Conservation (phyloP, 805 yeast species). For the Vanderwaltozyma polyspora region DNA sequence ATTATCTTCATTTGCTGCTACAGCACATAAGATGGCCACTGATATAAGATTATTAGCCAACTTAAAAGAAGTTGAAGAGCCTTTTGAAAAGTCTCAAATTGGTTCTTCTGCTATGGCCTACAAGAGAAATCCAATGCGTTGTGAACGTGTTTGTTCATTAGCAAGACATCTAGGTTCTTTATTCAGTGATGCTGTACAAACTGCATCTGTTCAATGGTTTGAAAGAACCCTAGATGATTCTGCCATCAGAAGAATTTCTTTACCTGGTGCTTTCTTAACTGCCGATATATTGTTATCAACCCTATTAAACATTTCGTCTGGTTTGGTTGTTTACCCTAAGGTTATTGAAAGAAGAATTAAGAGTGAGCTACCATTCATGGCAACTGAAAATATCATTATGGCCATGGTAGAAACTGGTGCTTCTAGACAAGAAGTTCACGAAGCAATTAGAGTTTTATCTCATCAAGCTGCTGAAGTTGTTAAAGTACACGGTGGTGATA, state of each 20-base stretch:
- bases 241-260: conserved; percentile 92
- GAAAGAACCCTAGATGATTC: conserved; percentile 98
- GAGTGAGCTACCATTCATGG: conserved; percentile 97
- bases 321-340: conserved; percentile 95
- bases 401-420: conserved; percentile 99
- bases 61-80: conserved; percentile 95
- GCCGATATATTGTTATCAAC: conserved; percentile 90
- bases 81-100: conserved; percentile 96
- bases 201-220: conserved; percentile 98
- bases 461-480: conserved; percentile 97
- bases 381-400: conserved; percentile 97
- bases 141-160: conserved; percentile 97
- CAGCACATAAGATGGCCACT: conserved; percentile 96
- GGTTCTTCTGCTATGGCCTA: conserved; percentile 99
- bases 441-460: conserved; percentile 89
- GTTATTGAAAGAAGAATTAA: conserved; percentile 93
- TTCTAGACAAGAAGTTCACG: conserved; percentile 97
- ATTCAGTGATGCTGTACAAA: conserved; percentile 87
- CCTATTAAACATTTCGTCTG: conserved; percentile 82
- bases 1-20: conserved; percentile 85
- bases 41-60: conserved; percentile 93
- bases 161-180: conserved; percentile 90
- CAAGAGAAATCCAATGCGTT: conserved; percentile 99
- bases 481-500: conserved; percentile 97
- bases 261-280: conserved; percentile 93